Percentiles rank a stretch among this genome's conserved stretches.
Evolutionary conservation across 495 filamentous ascomycete genomes (phyloP).

Genomic region (Annulohypoxylon moriforme): DNA sequence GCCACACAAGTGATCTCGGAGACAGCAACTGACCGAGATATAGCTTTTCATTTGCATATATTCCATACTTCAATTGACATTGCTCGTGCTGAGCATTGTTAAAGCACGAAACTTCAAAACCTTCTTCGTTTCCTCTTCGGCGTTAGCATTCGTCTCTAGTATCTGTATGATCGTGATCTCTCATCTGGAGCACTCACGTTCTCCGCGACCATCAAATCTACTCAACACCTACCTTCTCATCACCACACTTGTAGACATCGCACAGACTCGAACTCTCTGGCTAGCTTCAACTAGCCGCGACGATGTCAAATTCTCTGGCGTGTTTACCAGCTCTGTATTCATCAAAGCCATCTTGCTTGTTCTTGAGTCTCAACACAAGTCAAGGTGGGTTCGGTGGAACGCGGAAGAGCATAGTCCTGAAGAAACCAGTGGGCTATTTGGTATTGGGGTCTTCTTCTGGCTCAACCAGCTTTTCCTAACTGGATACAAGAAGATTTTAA

Average conservation of each 20-base stretch:
- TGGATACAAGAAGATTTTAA: constrained; percentile 58
- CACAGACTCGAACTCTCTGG: constrained; percentile 68
- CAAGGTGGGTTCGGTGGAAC: constrained; percentile 48
- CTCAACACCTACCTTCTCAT: constrained; percentile 70
- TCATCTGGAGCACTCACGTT: constrained; percentile 66
- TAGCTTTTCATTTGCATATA: constrained; percentile 58
- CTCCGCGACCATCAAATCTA: constrained; percentile 67
- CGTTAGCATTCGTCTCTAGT: constrained; percentile 47
- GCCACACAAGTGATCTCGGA: constrained; percentile 35
- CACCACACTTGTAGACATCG: constrained; percentile 68
- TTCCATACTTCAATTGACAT: constrained; percentile 56
- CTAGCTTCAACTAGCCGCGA: constrained; percentile 53
- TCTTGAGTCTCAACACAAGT: constrained; percentile 68
- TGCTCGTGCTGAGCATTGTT: constrained; percentile 58
- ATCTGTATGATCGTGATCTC: constrained; percentile 62
- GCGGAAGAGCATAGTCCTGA: constrained; percentile 65
- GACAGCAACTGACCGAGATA: constrained; percentile 15
- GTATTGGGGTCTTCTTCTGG: constrained; percentile 67
- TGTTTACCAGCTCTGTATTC: constrained; percentile 61
- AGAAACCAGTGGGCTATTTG: constrained; percentile 66
- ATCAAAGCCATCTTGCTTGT: constrained; percentile 63
- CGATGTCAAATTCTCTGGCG: constrained; percentile 48
- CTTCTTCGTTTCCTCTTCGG: constrained; percentile 60
- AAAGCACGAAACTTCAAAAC: constrained; percentile 49
- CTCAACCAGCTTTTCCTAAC: constrained; percentile 64